A percentile compares a stretch with the other conserved stretches of the same genome.
Evolutionary conservation across 2,329 filamentous ascomycete genomes (phyloP).

Genomic region (Colletotrichum scovillei): DNA sequence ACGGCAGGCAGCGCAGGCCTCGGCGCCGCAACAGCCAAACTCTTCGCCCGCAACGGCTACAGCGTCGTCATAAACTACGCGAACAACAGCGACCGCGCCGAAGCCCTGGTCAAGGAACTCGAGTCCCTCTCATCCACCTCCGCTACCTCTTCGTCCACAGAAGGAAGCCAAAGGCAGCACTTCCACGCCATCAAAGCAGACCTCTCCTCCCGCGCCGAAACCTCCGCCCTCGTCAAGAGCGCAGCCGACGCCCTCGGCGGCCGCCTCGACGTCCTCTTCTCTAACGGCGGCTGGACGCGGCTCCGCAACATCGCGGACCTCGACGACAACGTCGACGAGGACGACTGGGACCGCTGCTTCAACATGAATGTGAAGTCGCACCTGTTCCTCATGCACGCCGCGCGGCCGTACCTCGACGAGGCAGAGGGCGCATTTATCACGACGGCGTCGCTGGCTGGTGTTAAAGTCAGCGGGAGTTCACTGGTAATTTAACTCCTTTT

Average conservation of each 20-base stretch:
- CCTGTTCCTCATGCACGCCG: conserved; percentile 58
- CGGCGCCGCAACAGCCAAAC: conserved; percentile 69
- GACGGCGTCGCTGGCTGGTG: conserved; percentile 72
- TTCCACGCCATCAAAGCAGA: conserved; percentile 73
- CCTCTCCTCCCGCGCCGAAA: conserved; percentile 68
- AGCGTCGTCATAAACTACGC: conserved; percentile 77
- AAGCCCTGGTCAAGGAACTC: conserved; percentile 63
- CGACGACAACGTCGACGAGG: conserved; percentile 58
- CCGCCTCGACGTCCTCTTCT: conserved; percentile 80
- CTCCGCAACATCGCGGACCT: conserved; percentile 58
- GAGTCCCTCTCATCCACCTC: conserved; percentile 49
- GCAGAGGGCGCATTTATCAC: conserved; percentile 69
- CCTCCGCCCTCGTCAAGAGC: conserved; percentile 68
- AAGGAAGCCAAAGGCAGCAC: conserved; percentile 35
- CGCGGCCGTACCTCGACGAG: conserved; percentile 56
- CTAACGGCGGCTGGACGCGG: conserved; percentile 74
- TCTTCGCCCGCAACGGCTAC: conserved; percentile 70
- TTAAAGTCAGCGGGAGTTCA: conserved; percentile 71
- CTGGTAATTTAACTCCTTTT: conserved; percentile 49
- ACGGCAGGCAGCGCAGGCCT: conserved; percentile 62
- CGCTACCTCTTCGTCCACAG: conserved; percentile 40
- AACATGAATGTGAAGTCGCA: conserved; percentile 63
- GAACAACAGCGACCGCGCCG: conserved; percentile 64
- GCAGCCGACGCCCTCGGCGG: conserved; percentile 66
- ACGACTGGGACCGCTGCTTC: conserved; percentile 60